A percentile compares a stretch with the other conserved stretches of the same genome.
Evolutionary conservation across 2,329 filamentous ascomycete genomes (phyloP).

Genomic region (Microdochium bolleyi): DNA sequence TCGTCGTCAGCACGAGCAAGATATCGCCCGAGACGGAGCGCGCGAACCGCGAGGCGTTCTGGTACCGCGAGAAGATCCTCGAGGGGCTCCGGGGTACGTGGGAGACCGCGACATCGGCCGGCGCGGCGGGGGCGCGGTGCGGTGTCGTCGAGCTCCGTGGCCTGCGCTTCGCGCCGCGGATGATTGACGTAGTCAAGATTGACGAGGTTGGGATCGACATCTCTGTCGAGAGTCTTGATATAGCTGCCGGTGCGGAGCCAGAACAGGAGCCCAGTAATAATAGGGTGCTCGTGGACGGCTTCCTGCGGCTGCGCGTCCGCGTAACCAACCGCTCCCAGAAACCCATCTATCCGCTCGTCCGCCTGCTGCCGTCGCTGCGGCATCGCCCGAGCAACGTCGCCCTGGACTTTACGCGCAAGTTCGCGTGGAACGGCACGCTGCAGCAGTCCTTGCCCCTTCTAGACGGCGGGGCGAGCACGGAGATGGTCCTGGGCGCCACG

Average conservation of each 20-base stretch:
- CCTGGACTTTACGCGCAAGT: conserved; percentile 72
- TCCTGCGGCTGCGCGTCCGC: conserved; percentile 61
- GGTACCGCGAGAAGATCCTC: conserved; percentile 80
- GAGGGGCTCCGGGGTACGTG: conserved; percentile 64
- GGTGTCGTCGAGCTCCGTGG: conserved; percentile 71
- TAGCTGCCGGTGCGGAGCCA: conserved; percentile 1
- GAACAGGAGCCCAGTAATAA: too few species aligned
- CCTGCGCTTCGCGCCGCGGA: conserved; percentile 64
- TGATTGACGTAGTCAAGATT: conserved; percentile 76
- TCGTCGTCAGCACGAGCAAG: conserved; percentile 76
- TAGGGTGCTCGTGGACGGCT: conserved; percentile 46
- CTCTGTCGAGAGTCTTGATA: conserved; percentile 31
- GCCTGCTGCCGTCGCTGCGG: conserved; percentile 69
- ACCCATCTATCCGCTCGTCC: conserved; percentile 63
- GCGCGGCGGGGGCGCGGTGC: conserved; percentile 41
- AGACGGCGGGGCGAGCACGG: conserved; percentile 45
- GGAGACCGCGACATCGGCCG: conserved; percentile 49
- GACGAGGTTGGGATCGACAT: conserved; percentile 69
- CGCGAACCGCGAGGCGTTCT: conserved; percentile 74
- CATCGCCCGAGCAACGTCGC: conserved; percentile 65
- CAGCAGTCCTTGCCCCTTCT: conserved; percentile 66
- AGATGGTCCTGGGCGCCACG: conserved; percentile 62
- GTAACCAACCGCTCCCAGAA: conserved; percentile 66
- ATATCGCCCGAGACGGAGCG: conserved; percentile 74
- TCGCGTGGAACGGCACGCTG: conserved; percentile 78